Evolutionary conservation across 2,329 filamentous ascomycete genomes (phyloP), one percentile per base, ranked within the genome.

Genomic region (Pseudocercospora fijiensis): DNA sequence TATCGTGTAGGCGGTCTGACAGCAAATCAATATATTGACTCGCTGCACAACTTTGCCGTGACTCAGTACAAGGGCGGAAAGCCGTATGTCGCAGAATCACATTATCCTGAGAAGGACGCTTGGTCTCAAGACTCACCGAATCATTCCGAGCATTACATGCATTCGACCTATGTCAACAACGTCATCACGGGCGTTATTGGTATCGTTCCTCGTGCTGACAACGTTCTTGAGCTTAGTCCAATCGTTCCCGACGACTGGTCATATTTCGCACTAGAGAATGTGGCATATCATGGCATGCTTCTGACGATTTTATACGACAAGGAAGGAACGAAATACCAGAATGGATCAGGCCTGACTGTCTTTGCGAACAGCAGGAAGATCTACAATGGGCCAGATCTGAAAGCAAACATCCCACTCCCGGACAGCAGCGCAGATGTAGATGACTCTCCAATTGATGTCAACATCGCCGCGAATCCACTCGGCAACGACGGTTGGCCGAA

Each of bases 151-250:
- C 74, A 81, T 67, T 81, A 81, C 66, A 74, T 78, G 60, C 80
- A 81, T 66, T 81, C 79, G 0, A 81, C 78, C 0, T 78, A 79
- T 64, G 75, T 79, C 24, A 78, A 82, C 70, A 78, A 81, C 62
- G 73, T 82, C 4, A 76, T 82, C 53, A 78, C 79, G 7, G 78
- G 79, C 2, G 70, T 82, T 1, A 63, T 82, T 13, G 80, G 80
- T 3, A 74, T 81, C 7, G 65, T 78, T 13, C 77, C 78, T 3
- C 76, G 74, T 9, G 63, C 76, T 6, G 77, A 78, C n/a, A 71
- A 80, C 59, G 72, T 67, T 0, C 69, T 81, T 28, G 65, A 73
- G 3, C 72, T 82, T 43, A 74, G 75, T 22, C 80, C 80, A 10
- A 75, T 82, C 16, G 68, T 78, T 10, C 79, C 79, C 1, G 58